Base-by-base conservation (phyloP, 192 early-diverging fungal genomes). In the Mortierella claussenii region DNA sequence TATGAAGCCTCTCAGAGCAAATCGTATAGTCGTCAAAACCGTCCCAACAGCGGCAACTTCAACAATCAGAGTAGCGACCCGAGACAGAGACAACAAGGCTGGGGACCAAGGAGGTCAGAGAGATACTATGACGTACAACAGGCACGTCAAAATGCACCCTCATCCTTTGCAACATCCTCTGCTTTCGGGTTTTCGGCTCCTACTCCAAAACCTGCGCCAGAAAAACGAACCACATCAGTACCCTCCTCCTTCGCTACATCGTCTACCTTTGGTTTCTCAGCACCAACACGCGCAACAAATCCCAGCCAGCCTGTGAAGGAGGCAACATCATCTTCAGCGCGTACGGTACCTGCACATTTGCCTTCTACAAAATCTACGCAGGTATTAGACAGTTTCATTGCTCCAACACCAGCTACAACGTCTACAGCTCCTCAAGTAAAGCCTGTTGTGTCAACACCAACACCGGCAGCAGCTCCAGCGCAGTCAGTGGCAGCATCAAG, bases 241-340 rank as follows among this genome's bases (percentile, higher is more conserved):
- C 62, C 69, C 30, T 59, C 69, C 13, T 73, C 69, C n/a, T 73
- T 57, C 18, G 37, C 61, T 15, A 64, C 60, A n/a, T 65, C 69
- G 21, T 58, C 69, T n/a, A 24, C 61, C 0, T 64, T 26, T 21
- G 58, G 68, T 48, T 61, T 46, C 59, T 45, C 58, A 9, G 58
- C 68, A 54, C 68, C 68, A 27, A 27, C 52, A 34, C 40, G 27
- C 32, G 55, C 30, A 23, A 15, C 45, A 32, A 32, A 23, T 20
- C 9, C 52, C 47, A 58, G 11, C 55, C 48, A 30, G 28, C 20
- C 37, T n/a, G n/a, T n/a, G n/a, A 49, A 24, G 55, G 26, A 26
- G 13, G 23, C 55, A 17, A 30, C 55, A 42, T 30, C 55, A 15
- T 50, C 55, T 15, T 49, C 42, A 12, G 15, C 26, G 11, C n/a